Evolutionary conservation across 345 rosid genomes (phyloP).

Genomic region (Eucalyptus pumila): DNA sequence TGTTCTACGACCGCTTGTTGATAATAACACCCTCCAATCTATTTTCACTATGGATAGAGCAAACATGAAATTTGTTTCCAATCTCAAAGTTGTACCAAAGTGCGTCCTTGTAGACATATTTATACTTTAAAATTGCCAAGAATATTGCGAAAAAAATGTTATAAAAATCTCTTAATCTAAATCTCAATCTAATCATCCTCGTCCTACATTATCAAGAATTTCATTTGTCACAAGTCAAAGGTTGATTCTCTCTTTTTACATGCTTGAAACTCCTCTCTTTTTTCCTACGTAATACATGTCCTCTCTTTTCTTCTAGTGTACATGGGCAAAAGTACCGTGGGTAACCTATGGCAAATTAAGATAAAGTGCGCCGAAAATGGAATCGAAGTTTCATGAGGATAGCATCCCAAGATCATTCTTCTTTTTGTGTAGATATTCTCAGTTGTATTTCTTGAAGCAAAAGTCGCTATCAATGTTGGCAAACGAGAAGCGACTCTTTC

Average conservation of each 20-base stretch:
- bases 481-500: background rate
- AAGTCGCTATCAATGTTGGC: background rate
- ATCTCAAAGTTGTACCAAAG: background rate
- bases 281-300: too few relatives aligned
- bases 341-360: background rate
- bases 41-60: background rate
- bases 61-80: background rate
- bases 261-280: too few relatives aligned
- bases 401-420: background rate
- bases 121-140: background rate
- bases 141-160: too few relatives aligned
- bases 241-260: background rate
- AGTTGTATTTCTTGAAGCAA: background rate
- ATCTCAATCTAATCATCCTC: background rate
- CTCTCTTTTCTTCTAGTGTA: background rate
- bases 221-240: background rate
- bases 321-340: background rate
- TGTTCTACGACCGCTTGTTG: background rate
- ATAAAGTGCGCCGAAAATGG: background rate
- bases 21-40: background rate
- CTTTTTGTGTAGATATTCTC: background rate
- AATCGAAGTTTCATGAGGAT: background rate
- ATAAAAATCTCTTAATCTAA: background rate
- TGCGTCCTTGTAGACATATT: background rate
- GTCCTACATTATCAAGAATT: background rate